phyloP scores from a whole-genome alignment of 139 green algal species.

The Chlorella sp. region DNA sequence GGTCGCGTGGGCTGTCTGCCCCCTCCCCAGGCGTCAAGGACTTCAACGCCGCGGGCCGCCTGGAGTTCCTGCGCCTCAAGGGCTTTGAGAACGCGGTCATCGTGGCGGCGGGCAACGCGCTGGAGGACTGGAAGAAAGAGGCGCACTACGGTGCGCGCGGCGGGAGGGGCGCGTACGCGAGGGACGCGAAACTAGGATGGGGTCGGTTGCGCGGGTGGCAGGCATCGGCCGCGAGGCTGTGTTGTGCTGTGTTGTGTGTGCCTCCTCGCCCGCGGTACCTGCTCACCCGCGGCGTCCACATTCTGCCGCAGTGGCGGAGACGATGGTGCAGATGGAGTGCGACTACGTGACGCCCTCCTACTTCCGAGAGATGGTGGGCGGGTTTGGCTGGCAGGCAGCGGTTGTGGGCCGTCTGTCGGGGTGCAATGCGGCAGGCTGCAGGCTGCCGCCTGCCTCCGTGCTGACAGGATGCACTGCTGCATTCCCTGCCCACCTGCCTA shows the following conservation, averaged over 20 bases:
- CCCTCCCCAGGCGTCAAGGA: conserved; percentile 1
- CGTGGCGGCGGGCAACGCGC: conserved; percentile 57
- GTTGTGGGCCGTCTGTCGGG: too few relatives aligned
- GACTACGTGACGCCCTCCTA: conserved; percentile 85
- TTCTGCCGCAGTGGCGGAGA: conserved; percentile 68
- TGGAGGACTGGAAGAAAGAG: conserved; percentile 76
- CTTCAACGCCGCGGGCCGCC: not conserved
- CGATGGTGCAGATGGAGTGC: conserved; percentile 89
- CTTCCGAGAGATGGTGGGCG: conserved; percentile 79
- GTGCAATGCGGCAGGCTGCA: too few relatives aligned
- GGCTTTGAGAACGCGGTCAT: conserved; percentile 85
- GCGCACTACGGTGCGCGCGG: conserved; percentile 36
- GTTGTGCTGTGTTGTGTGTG: not conserved
- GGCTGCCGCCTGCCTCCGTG: too few relatives aligned
- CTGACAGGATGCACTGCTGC: too few relatives aligned
- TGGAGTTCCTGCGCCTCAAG: conserved; percentile 65
- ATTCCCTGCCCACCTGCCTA: too few relatives aligned
- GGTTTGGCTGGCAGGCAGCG: too few relatives aligned
- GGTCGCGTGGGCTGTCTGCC: conserved; percentile 14
- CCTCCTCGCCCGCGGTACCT: not conserved
- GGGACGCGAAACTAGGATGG: too few relatives aligned
- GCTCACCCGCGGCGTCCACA: not conserved
- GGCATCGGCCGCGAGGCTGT: conserved; percentile 6
- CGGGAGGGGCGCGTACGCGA: too few relatives aligned
- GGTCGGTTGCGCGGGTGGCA: too few relatives aligned